Evolutionary conservation across 2,329 filamentous ascomycete genomes (phyloP).

Genomic region (Mollisiaceae sp.): DNA sequence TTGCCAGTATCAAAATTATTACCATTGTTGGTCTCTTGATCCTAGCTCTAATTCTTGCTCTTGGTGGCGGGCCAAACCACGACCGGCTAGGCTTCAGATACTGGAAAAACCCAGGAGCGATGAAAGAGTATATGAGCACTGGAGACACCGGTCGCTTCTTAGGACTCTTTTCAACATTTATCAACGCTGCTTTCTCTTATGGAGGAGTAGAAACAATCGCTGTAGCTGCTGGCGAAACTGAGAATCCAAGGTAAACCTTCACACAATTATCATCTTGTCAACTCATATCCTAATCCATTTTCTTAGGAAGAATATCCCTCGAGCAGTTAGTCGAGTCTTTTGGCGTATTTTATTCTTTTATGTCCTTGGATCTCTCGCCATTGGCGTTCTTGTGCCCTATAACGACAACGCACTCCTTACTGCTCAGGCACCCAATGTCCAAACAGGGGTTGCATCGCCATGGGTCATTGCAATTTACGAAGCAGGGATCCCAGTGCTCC

Average conservation of each 20-base stretch:
- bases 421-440: no score
- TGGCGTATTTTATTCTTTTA: conserved; percentile 63
- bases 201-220: conserved; percentile 49
- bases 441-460: conserved; percentile 56
- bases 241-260: no score
- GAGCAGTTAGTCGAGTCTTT: conserved; percentile 55
- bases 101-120: conserved; percentile 61
- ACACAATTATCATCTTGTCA: no score
- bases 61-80: conserved; percentile 61
- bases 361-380: conserved; percentile 47
- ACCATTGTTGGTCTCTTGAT: conserved; percentile 64
- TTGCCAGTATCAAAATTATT: conserved; percentile 61
- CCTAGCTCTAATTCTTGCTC: conserved; percentile 39
- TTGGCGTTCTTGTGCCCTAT: conserved; percentile 63
- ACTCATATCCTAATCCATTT: no score
- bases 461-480: conserved; percentile 75
- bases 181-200: conserved; percentile 52
- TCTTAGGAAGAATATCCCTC: conserved; percentile 56
- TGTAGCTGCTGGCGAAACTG: conserved; percentile 60
- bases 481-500: conserved; percentile 70
- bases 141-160: conserved; percentile 65
- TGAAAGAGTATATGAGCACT: conserved; percentile 66
- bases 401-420: conserved; percentile 56
- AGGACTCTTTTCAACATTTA: conserved; percentile 49
- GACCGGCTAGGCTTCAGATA: conserved; percentile 63